Evolutionary conservation across 345 rosid species (phyloP), one percentile per base, ranked within the genome.

Genomic region (Abelmoschus esculentus): DNA sequence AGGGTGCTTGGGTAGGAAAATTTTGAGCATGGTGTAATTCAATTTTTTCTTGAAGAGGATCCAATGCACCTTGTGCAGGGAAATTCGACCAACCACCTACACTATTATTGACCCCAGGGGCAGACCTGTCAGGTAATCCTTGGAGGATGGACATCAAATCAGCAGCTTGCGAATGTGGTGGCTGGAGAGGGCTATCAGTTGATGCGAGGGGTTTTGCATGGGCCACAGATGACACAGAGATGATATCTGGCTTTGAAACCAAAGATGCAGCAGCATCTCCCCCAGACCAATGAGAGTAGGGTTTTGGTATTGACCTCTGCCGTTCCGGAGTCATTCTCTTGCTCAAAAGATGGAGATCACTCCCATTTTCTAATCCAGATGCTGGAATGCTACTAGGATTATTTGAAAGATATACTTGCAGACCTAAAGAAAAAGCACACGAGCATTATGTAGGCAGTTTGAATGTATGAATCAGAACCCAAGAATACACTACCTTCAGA

Each of bases 311-410:
- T 57, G 91, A 75, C 76, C 84, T 85, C 82, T 91, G 99, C 59
- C 79, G 83, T 64, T 93, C 99, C 64, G 89, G 89, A 36, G 87
- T 78, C 82, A 88, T 63, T 83, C 83, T 86, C 85, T 87, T 82
- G 44, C 92, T 91, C 83, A 91, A 76, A 47, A 86, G 89, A 77
- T 85, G 83, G 59, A 34, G 63, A 55, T 86, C 90, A 72, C 77
- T 83, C 38, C 81, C 91, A 78, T 84, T 73, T 75, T 91, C 96
- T 52, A 72, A 71, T 72, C 80, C 93, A 3, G 86, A 75, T 40
- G 83, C 61, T 12, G 86, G 71, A 66, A 81, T 44, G 44, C 76
- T 77, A 67, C 76, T 83, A 74, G 93, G 67, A 71, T 76, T 85
- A 72, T 79, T 86, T 73, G 83, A 86, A 70, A 78, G 53, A 79